Conservation (phyloP, 2,329 filamentous ascomycete genomes). For the Didymellaceae sp. region DNA sequence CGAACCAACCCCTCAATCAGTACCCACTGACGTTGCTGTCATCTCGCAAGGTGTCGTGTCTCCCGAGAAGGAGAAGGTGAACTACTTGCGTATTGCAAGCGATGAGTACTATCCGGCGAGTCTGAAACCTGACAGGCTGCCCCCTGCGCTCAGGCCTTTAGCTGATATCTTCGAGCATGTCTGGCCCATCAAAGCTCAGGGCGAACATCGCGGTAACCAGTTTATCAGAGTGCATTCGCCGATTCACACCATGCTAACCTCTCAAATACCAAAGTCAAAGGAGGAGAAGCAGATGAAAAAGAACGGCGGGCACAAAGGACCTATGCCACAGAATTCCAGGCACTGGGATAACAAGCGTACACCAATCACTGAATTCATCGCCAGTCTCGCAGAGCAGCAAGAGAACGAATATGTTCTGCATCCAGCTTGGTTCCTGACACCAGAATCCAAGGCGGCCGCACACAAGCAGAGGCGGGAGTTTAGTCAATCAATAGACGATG, state of each 20-base stretch:
- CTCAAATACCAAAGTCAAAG: conserved; percentile 71
- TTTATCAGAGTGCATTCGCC: conserved; percentile 83
- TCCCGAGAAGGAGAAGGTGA: conserved; percentile 26
- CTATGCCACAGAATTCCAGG: conserved; percentile 67
- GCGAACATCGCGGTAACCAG: conserved; percentile 71
- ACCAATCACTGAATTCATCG: conserved; percentile 80
- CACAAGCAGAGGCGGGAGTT: conserved; percentile 60
- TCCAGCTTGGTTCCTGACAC: conserved; percentile 71
- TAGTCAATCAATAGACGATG: conserved; percentile 61
- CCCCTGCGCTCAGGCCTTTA: conserved; percentile 63
- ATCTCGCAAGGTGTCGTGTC: not conserved
- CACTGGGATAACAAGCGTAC: conserved; percentile 78
- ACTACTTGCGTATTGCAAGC: conserved; percentile 48
- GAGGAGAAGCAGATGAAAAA: conserved; percentile 68
- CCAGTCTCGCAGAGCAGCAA: conserved; percentile 73
- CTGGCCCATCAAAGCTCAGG: conserved; percentile 88
- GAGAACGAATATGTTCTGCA: conserved; percentile 88
- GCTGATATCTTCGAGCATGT: conserved; percentile 84
- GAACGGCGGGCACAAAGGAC: conserved; percentile 48
- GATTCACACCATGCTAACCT: conserved; percentile 80
- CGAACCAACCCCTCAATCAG: conserved; percentile 4
- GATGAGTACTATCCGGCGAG: conserved; percentile 59
- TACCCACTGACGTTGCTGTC: conserved; percentile 17
- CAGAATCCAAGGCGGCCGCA: conserved; percentile 61
- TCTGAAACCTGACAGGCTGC: conserved; percentile 51